Conservation (phyloP, 345 rosid species). For the Geranium rotundifolium region DNA sequence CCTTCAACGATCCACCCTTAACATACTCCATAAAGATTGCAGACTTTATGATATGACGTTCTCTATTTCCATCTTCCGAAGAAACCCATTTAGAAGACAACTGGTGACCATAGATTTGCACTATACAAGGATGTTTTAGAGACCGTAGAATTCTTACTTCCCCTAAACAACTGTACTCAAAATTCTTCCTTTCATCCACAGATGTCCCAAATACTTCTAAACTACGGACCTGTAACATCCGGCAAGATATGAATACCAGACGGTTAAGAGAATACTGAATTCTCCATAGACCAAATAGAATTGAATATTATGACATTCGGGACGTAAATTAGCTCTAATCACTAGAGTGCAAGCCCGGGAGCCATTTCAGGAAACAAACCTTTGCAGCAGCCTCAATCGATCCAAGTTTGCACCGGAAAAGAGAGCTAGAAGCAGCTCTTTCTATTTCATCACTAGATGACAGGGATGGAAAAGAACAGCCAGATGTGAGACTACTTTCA, state of each 20-base stretch:
- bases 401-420: conserved; percentile 51
- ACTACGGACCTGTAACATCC: conserved; percentile 48
- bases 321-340: not conserved
- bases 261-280: not conserved
- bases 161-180: conserved; percentile 75
- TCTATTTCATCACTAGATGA: conserved; percentile 42
- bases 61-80: conserved; percentile 44
- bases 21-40: conserved; percentile 72
- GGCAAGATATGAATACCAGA: conserved; percentile 1
- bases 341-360: not conserved
- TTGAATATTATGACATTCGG: not conserved
- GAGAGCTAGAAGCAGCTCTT: conserved; percentile 46
- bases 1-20: conserved; percentile 83
- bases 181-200: conserved; percentile 47
- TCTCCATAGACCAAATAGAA: not conserved
- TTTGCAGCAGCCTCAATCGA: conserved; percentile 65
- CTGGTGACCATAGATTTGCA: conserved; percentile 81
- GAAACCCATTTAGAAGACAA: conserved; percentile 60
- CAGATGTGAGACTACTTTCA: conserved; percentile 24
- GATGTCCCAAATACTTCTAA: conserved; percentile 47
- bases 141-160: conserved; percentile 80
- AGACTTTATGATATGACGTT: conserved; percentile 45
- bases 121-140: conserved; percentile 70
- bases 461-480: conserved; percentile 50
- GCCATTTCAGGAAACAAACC: conserved; percentile 28